Evolutionary conservation across 2,329 filamentous ascomycete species (phyloP), one percentile per base, ranked within the genome.

Genomic region (Fusarium pilosicola): DNA sequence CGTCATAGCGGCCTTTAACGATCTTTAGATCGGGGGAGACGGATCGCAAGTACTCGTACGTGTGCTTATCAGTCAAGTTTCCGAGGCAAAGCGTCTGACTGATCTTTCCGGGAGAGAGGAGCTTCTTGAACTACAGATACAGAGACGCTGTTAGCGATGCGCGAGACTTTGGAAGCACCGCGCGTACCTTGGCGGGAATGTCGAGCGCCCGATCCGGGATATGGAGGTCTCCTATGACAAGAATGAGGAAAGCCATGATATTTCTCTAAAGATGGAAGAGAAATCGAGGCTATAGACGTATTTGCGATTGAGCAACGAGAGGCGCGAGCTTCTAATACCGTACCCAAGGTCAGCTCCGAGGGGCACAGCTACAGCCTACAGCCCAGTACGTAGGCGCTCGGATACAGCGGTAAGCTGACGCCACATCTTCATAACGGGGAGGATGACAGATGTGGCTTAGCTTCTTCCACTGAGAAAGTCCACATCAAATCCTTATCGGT

Each of bases 191-290:
- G 83, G 92, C 88, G 68, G 95, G 95, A 79, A 97, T 95, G 83
- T 97, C 95, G 74, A 96, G 91, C 78, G 94, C 95, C 82, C 95
- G 89, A 84, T 97, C 95, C 78, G 95, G 95, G 84, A 97, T 97
- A 86, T 97, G 95, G 62, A 97, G 90, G 86, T 97, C 95, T 82
- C 94, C 94, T 77, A 97, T 94, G 80, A 96, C 94, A 81, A 97
- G 90, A 81, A 97, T 95, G 76, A 97, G 88, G 84, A 96, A 94
- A 74, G 94, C 94, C 86, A 96, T 94, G 87, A 90, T 92, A 71
- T 73, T 66, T 74, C 76, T 69, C 63, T 68, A 28, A 42, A 30
- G 57, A 64, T 52, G 69, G n/a, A 58, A 70, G 74, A 76, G 74
- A 71, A 55, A 72, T 69, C 59, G 52, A 76, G 69, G 71, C 74